Evolutionary conservation across 345 rosid species (phyloP).

Genomic region (Salix viminalis): DNA sequence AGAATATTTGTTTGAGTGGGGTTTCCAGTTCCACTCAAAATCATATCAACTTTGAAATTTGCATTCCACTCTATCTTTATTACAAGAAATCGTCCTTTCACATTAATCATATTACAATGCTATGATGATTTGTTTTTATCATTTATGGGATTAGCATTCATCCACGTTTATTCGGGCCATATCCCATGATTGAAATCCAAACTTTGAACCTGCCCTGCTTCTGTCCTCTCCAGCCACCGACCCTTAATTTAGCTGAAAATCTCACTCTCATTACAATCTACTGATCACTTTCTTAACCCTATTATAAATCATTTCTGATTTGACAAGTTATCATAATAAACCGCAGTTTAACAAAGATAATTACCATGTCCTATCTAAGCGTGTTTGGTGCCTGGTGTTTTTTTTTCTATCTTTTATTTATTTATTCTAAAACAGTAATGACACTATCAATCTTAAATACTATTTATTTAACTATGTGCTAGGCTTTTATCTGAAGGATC

Average conservation of each 20-base stretch:
- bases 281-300: neutral
- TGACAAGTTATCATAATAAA: neutral
- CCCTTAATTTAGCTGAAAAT: no score
- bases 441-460: no score
- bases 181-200: neutral
- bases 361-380: neutral
- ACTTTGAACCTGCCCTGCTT: conserved; percentile 6
- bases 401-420: no score
- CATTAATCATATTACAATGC: neutral
- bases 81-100: neutral
- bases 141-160: neutral
- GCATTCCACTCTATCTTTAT: neutral
- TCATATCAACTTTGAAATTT: neutral
- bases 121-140: neutral
- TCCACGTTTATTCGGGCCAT: neutral
- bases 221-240: neutral
- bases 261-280: neutral
- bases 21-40: neutral
- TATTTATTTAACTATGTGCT: no score
- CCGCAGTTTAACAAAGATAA: no score
- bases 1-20: neutral
- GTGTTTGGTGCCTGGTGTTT: neutral
- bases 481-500: no score
- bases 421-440: no score
- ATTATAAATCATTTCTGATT: neutral